These are phyloP conservation scores for Fusarium pininemorale DNA, from an alignment of 2,329 filamentous ascomycete species.

Conservation along the genomic window DNA sequence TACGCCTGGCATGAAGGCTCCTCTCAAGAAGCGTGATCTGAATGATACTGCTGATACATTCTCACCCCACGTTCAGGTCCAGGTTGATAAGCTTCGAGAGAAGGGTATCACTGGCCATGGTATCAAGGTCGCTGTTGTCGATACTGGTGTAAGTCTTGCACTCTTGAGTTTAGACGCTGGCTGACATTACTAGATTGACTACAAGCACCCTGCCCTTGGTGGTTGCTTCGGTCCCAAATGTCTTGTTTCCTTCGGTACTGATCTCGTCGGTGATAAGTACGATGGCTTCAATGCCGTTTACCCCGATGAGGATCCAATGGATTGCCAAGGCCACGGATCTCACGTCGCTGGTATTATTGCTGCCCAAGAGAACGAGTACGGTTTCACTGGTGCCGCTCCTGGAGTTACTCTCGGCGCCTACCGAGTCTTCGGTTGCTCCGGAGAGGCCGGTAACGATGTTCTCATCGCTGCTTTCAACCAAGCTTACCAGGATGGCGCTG, in stretches of 20 bases:
- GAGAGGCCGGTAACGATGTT: slow-evolving; percentile 61
- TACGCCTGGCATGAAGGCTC: slow-evolving; percentile 10
- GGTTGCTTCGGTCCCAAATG: slow-evolving; percentile 69
- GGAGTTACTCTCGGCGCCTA: slow-evolving; percentile 65
- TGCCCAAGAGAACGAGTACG: slow-evolving; percentile 62
- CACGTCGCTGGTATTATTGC: slow-evolving; percentile 71
- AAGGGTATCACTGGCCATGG: slow-evolving; percentile 60
- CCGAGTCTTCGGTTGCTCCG: slow-evolving; percentile 65
- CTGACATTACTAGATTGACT: slow-evolving; percentile 60
- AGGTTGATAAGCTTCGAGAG: slow-evolving; percentile 63
- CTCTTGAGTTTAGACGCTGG: rapidly evolving
- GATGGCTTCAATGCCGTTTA: slow-evolving; percentile 49
- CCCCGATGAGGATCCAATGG: slow-evolving; percentile 62
- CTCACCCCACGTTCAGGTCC: slow-evolving; percentile 63
- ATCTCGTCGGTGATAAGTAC: slow-evolving; percentile 66
- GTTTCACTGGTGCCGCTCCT: slow-evolving; percentile 66
- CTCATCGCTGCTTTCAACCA: slow-evolving; percentile 67
- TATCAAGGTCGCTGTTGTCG: slow-evolving; percentile 62
- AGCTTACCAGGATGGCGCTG: slow-evolving; percentile 66
- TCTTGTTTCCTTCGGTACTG: slow-evolving; percentile 65
- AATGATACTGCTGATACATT: slow-evolving; percentile 49
- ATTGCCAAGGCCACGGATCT: slow-evolving; percentile 67
- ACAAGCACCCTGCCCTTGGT: slow-evolving; percentile 69
- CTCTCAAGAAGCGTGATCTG: slow-evolving; percentile 17
- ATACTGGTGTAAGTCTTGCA: slow-evolving; percentile 58